Evolutionary conservation across 208 protist species (phyloP).

Genomic region (Acanthamoeba culbertsoni): DNA sequence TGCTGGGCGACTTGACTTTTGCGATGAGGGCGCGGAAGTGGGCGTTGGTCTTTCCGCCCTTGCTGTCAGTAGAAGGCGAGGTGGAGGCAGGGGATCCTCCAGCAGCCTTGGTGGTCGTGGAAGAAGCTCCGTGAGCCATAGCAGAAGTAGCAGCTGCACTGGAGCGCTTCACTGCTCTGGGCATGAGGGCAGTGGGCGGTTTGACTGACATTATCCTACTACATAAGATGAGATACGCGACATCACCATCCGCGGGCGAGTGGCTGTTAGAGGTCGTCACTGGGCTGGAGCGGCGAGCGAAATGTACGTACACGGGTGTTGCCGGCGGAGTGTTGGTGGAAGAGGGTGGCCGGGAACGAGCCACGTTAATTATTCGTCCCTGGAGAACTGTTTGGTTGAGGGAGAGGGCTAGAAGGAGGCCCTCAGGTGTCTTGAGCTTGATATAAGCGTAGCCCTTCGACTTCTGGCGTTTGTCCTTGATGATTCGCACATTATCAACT

Average conservation of each 20-base stretch:
- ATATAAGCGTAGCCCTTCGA: slow-evolving; percentile 39
- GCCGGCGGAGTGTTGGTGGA: not conserved
- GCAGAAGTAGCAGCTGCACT: not conserved
- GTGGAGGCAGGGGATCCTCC: too few relatives aligned
- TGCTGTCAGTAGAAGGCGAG: not conserved
- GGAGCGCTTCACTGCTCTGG: not conserved
- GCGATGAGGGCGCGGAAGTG: not conserved
- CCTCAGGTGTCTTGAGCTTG: not conserved
- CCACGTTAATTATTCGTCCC: not conserved
- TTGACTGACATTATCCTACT: not conserved
- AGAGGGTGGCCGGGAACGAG: not conserved
- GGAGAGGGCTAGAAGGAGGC: not conserved
- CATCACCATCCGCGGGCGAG: too few relatives aligned
- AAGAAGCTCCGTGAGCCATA: not conserved
- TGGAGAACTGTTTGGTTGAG: not conserved
- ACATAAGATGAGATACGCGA: too few relatives aligned
- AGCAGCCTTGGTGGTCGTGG: not conserved
- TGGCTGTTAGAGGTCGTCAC: not conserved
- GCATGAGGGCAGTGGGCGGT: not conserved
- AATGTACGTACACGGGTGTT: not conserved
- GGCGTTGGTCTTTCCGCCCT: not conserved
- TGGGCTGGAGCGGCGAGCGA: not conserved
- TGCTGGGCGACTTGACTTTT: not conserved
- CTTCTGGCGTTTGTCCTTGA: not conserved
- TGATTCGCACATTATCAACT: not conserved